phyloP scores from a whole-genome alignment of 2,329 filamentous ascomycete genomes.

The Sarocladiaceae sp. region DNA sequence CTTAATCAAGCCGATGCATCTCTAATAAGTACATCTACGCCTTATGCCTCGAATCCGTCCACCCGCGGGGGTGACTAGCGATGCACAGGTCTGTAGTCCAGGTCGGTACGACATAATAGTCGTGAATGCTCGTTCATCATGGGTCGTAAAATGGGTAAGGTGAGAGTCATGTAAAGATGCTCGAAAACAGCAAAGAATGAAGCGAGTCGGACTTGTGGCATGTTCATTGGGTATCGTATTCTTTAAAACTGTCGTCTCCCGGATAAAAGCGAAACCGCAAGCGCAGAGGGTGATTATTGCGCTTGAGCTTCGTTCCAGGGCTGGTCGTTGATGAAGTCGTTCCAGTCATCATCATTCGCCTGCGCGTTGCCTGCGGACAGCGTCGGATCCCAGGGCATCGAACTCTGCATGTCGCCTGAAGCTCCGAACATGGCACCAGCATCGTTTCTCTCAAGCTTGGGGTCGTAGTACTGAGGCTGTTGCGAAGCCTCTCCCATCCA shows the following conservation, averaged over 20 bases:
- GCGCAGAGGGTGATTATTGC: neutral
- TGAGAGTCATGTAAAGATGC: no score
- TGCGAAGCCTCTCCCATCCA: neutral
- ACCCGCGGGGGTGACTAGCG: no score
- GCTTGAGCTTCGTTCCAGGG: conserved; percentile 14
- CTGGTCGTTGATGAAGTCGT: conserved; percentile 24
- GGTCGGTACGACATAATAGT: conserved; percentile 8
- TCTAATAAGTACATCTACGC: conserved; percentile 9
- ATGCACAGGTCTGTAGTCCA: no score
- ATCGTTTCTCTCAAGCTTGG: conserved; percentile 4
- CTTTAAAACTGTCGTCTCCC: neutral
- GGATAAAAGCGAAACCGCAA: neutral
- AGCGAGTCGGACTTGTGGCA: neutral
- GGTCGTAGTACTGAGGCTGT: neutral
- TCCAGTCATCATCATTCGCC: conserved; percentile 24
- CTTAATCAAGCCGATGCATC: conserved; percentile 8
- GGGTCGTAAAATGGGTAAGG: conserved; percentile 5
- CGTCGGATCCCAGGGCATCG: conserved; percentile 3
- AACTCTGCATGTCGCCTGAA: conserved; percentile 5
- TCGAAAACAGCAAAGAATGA: neutral
- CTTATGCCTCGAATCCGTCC: no score
- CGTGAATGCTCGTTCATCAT: conserved; percentile 6
- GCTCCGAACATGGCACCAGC: neutral
- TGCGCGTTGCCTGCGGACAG: neutral
- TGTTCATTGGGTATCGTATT: conserved; percentile 4